phyloP scores from a whole-genome alignment of 306 rosid species.

The Neltuma alba region DNA sequence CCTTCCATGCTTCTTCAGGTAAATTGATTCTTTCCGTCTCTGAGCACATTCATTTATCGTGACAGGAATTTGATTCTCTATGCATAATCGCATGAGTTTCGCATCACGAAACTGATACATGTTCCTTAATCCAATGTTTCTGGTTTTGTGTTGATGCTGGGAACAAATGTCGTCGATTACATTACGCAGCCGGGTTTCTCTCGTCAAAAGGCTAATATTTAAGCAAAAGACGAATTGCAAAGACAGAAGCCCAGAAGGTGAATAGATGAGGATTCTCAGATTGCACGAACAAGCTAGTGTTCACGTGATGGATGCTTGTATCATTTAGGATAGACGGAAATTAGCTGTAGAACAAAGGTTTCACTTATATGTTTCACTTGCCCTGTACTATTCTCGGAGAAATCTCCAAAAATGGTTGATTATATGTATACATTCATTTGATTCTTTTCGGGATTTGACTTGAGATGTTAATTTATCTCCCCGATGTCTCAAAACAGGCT shows the following conservation, averaged over 20 bases:
- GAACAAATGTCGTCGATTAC: background rate
- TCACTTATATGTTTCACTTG: slow-evolving; percentile 18
- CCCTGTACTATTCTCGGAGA: background rate
- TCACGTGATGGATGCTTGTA: background rate
- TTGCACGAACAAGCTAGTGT: background rate
- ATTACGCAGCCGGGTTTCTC: slow-evolving; percentile 89
- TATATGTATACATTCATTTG: slow-evolving; percentile 35
- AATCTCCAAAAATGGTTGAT: slow-evolving; percentile 11
- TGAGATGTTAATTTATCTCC: background rate
- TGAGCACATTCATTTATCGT: no score
- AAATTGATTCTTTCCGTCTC: slow-evolving; percentile 20
- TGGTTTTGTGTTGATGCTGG: background rate
- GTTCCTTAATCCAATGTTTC: slow-evolving; percentile 37
- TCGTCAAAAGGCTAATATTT: slow-evolving; percentile 67
- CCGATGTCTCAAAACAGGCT: background rate
- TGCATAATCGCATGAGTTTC: background rate
- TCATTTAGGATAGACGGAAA: slow-evolving; percentile 1
- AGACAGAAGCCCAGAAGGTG: slow-evolving; percentile 10
- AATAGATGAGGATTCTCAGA: background rate
- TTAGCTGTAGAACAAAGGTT: slow-evolving; percentile 32
- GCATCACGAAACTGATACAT: slow-evolving; percentile 37
- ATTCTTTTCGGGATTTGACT: slow-evolving; percentile 24
- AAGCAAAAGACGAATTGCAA: slow-evolving; percentile 36
- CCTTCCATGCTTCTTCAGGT: slow-evolving; percentile 99
- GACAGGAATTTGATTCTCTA: background rate